Evolutionary conservation across 176 grass and related monocot genomes (phyloP), one percentile per base, ranked within the genome.

Genomic region (Carex kokanica): DNA sequence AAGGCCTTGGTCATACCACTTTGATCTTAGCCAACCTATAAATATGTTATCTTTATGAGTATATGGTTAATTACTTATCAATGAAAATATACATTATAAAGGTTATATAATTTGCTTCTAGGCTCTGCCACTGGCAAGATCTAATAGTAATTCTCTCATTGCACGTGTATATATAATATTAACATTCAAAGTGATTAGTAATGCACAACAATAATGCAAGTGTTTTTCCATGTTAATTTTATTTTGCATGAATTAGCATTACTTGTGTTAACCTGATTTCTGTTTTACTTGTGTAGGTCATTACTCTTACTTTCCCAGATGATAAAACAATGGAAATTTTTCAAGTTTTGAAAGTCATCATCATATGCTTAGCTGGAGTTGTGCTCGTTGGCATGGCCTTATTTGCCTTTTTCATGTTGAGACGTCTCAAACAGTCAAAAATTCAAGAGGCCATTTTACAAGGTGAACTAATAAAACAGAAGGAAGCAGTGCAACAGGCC

Each of bases 261-360:
- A 29, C 18, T 69, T 18, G 10, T 80, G 18, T 58, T 38, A 40
- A 59, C 40, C 56, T 36, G 32, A 58, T 61, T 40, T 38, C 8
- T 80, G 4, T 80, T 56, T 59, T 59, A 80, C 52, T 41, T 80
- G 21, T 27, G 16, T n/a, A 80, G 78, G 54, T 80, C 27, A 36
- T 60, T 34, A 59, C 53, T 18, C 51, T 58, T 18, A 29, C 23
- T 59, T 80, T 59, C 14, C 78, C 78, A 51, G 53, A 80, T 3
- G 34, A 80, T 17, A 11, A 23, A 56, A 60, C 52, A 23, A 80
- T 80, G 78, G 61, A 32, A 23, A 59, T 6, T 41, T 80, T 80
- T 14, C 78, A 59, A 60, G 27, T 10, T 27, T 27, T 80, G 57
- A 79, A 41, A 4, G 16, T 29, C 24, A 47, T 52, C 40, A 47